These are phyloP conservation scores for Neonectria neomacrospora DNA, from an alignment of 2,329 filamentous ascomycete species.

Conservation along the genomic window DNA sequence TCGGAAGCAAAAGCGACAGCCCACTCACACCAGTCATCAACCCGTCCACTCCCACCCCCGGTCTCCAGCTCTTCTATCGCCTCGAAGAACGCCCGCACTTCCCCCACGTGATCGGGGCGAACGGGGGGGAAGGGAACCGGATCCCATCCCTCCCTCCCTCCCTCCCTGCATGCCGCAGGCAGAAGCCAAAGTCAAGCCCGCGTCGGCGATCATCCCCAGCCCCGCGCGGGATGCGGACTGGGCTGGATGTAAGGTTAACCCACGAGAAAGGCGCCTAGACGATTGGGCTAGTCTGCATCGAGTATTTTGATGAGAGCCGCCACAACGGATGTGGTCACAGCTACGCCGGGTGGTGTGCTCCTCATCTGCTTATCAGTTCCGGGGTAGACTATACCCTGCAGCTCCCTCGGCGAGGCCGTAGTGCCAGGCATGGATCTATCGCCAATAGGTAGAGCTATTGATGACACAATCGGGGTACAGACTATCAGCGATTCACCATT, in stretches of 20 bases:
- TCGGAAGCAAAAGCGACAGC: neutral
- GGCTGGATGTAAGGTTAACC: neutral
- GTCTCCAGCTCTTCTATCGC: neutral
- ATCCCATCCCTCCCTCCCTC: neutral
- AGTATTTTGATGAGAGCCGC: neutral
- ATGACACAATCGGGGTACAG: neutral
- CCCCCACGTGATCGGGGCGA: neutral
- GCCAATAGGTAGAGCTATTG: neutral
- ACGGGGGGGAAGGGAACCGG: neutral
- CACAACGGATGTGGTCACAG: neutral
- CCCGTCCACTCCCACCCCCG: neutral
- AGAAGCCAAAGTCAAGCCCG: neutral
- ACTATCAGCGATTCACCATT: neutral
- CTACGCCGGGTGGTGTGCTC: neutral
- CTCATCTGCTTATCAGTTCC: conserved; percentile 18
- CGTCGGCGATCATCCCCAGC: conserved; percentile 16
- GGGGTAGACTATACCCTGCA: conserved; percentile 17
- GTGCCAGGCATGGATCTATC: conserved; percentile 2
- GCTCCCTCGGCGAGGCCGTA: conserved; percentile 16
- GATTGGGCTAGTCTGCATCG: conserved; percentile 13
- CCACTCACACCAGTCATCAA: neutral
- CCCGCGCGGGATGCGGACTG: conserved; percentile 9
- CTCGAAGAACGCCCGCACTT: no score
- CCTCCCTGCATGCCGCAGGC: neutral
- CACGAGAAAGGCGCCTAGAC: neutral